A percentile compares a stretch with the other conserved stretches of the same genome.
phyloP scores from a whole-genome alignment of 345 rosid genomes.

The Carallia pectinifolia region DNA sequence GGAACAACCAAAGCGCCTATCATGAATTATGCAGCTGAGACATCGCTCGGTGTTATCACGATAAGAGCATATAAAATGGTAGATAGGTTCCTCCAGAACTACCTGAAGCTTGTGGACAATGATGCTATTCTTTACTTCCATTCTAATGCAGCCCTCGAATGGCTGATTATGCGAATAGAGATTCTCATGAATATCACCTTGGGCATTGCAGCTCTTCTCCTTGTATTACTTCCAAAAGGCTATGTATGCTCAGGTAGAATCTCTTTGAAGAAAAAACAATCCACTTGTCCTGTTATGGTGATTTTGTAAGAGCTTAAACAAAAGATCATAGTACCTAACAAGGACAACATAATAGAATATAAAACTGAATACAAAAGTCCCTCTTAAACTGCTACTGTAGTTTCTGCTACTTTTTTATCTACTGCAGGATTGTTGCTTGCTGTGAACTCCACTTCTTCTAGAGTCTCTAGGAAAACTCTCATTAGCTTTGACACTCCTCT shows the following conservation, averaged over 20 bases:
- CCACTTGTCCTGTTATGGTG: not conserved
- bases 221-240: constrained; percentile 67
- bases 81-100: constrained; percentile 62
- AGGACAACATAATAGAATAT: too few relatives aligned
- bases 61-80: constrained; percentile 69
- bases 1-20: constrained; percentile 96
- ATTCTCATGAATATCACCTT: constrained; percentile 65
- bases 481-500: too few relatives aligned
- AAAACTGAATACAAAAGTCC: too few relatives aligned
- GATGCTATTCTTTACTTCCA: constrained; percentile 78
- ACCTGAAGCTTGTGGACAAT: constrained; percentile 56
- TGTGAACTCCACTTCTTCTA: too few relatives aligned
- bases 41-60: constrained; percentile 75
- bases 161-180: constrained; percentile 73
- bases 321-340: too few relatives aligned
- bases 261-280: not conserved
- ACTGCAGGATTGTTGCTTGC: too few relatives aligned
- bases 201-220: constrained; percentile 68
- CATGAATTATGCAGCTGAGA: constrained; percentile 83
- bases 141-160: constrained; percentile 74
- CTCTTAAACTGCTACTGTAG: too few relatives aligned
- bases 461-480: too few relatives aligned
- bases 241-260: constrained; percentile 34
- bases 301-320: too few relatives aligned
- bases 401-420: too few relatives aligned